phyloP scores from a whole-genome alignment of 306 rosid genomes.

The Cicer judaicum region DNA sequence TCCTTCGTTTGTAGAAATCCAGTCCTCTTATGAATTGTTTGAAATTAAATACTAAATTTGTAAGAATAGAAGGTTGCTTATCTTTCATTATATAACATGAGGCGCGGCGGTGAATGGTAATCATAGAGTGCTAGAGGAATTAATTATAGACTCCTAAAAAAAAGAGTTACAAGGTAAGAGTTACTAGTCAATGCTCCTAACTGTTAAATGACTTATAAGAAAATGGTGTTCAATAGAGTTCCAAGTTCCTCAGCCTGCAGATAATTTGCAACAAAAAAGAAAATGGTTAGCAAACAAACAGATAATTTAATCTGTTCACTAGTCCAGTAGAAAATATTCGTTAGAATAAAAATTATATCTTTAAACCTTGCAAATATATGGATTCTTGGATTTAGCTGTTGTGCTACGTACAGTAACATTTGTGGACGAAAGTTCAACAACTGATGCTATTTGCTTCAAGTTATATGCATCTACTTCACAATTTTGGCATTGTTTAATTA shows the following conservation, averaged over 20 bases:
- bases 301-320: not conserved
- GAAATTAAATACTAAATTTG: not conserved
- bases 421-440: not conserved
- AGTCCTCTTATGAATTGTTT: slow-evolving; percentile 20
- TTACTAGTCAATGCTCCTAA: slow-evolving; percentile 31
- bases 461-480: not conserved
- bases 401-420: not conserved
- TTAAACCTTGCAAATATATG: not conserved
- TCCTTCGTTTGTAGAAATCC: not conserved
- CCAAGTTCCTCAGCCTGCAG: slow-evolving; percentile 56
- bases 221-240: slow-evolving; percentile 46
- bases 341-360: not conserved
- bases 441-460: slow-evolving; percentile 23
- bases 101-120: slow-evolving; percentile 22
- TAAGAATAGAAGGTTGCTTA: slow-evolving; percentile 23
- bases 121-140: slow-evolving; percentile 21
- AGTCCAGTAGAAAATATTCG: not conserved
- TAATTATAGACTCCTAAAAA: slow-evolving; percentile 7
- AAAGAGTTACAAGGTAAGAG: not conserved
- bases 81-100: slow-evolving; percentile 29
- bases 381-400: not conserved
- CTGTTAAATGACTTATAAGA: slow-evolving; percentile 35
- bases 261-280: slow-evolving; percentile 23
- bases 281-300: slow-evolving; percentile 22
- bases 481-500: too few species aligned